Percentiles rank a stretch among this genome's conserved stretches.
Conservation (phyloP, 2,329 filamentous ascomycete species). For the Colletotrichum echinochloae region DNA sequence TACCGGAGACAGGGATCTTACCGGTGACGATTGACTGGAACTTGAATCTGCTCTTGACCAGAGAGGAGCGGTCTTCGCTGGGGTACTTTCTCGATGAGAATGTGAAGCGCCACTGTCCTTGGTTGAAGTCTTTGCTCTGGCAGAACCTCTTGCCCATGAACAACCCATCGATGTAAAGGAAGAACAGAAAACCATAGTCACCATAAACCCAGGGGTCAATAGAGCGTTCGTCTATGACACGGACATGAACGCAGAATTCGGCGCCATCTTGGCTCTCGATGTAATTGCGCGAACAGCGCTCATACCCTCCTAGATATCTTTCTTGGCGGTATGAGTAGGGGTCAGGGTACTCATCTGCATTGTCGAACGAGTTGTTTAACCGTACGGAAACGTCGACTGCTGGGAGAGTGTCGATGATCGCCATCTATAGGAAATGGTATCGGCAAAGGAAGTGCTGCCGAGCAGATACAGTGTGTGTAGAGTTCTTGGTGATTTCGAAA, state of each 20-base stretch:
- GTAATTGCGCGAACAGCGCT: constrained; percentile 43
- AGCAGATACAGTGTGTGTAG: background rate
- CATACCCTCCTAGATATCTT: constrained; percentile 22
- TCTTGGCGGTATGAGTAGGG: background rate
- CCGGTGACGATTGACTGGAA: constrained; percentile 47
- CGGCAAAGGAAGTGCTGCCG: background rate
- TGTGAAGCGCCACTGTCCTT: constrained; percentile 14
- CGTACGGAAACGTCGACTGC: constrained; percentile 20
- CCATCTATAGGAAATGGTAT: constrained; percentile 4
- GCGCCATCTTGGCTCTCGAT: constrained; percentile 47
- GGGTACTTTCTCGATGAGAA: constrained; percentile 26
- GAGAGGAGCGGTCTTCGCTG: constrained; percentile 20
- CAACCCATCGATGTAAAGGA: constrained; percentile 44
- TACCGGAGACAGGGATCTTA: constrained; percentile 31
- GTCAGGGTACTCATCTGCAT: constrained; percentile 30
- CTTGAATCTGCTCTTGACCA: constrained; percentile 42
- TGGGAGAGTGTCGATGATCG: constrained; percentile 26
- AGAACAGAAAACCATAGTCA: constrained; percentile 41
- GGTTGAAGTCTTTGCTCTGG: constrained; percentile 9
- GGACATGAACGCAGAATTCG: constrained; percentile 44
- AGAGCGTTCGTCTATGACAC: constrained; percentile 27
- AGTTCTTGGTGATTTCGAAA: background rate
- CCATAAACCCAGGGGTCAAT: constrained; percentile 46
- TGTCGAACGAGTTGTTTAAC: constrained; percentile 7
- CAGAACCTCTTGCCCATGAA: constrained; percentile 36